phyloP scores from a whole-genome alignment of 78 protist species.

The Pigoraptor vietnamica region DNA sequence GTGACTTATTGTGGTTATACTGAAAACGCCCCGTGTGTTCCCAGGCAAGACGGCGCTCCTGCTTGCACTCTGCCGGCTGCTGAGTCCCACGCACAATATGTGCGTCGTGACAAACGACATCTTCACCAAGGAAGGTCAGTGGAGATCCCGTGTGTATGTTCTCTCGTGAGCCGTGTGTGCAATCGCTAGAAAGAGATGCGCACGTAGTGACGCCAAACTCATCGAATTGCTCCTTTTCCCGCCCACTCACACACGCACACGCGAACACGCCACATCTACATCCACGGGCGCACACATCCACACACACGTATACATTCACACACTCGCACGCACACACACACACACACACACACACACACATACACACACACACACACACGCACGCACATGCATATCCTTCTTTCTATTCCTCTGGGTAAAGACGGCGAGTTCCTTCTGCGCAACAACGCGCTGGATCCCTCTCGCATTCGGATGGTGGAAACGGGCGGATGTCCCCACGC shows the following conservation, averaged over 20 bases:
- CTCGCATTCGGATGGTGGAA: conserved; percentile 42
- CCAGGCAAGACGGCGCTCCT: conserved; percentile 31
- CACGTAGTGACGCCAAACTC: no score
- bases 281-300: background rate
- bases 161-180: no score
- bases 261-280: background rate
- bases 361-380: background rate
- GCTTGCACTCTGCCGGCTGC: conserved; percentile 30
- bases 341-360: background rate
- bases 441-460: conserved; percentile 28
- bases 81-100: conserved; percentile 7
- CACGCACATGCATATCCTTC: background rate
- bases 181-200: no score
- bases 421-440: conserved; percentile 45
- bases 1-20: background rate
- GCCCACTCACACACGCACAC: no score
- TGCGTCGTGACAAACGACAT: conserved; percentile 45
- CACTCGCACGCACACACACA: background rate
- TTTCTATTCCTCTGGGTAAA: background rate
- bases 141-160: background rate
- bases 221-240: no score
- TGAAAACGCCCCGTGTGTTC: background rate
- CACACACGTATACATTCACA: background rate
- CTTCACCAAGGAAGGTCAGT: conserved; percentile 39
- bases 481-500: conserved; percentile 54